Conservation (phyloP, 1,139 yeast species). For the Geotrichum phurueaensis region DNA sequence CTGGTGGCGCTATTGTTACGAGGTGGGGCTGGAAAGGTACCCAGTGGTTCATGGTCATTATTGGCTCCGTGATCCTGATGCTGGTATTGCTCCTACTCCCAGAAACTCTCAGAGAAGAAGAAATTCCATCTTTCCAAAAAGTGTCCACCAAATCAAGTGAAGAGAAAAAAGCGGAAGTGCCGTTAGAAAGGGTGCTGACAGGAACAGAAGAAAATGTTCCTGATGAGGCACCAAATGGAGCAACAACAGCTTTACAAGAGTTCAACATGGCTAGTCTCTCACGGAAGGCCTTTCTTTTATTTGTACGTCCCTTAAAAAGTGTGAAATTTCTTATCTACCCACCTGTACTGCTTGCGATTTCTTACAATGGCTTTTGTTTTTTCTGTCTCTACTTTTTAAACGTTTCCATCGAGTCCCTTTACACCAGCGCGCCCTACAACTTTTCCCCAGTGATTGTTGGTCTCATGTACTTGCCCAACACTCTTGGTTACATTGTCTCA, state of each 20-base stretch:
- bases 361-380: slow-evolving; percentile 63
- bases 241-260: neutral
- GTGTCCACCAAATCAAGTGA: neutral
- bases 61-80: slow-evolving; percentile 51
- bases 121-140: neutral
- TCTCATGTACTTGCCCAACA: slow-evolving; percentile 73
- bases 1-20: slow-evolving; percentile 70
- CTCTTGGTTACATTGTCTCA: slow-evolving; percentile 68
- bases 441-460: slow-evolving; percentile 65
- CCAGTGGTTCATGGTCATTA: slow-evolving; percentile 73
- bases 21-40: slow-evolving; percentile 87
- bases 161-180: slow-evolving; percentile 2
- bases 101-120: slow-evolving; percentile 50
- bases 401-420: slow-evolving; percentile 62
- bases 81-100: slow-evolving; percentile 57
- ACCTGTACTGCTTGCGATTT: slow-evolving; percentile 61
- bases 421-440: slow-evolving; percentile 60
- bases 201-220: neutral
- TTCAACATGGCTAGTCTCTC: neutral
- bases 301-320: slow-evolving; percentile 34
- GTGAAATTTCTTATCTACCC: slow-evolving; percentile 45
- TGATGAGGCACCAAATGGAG: neutral
- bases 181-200: neutral
- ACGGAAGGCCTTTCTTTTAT: slow-evolving; percentile 19
- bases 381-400: slow-evolving; percentile 67